These are phyloP conservation scores for Myriosclerotinia scirpicola DNA, from an alignment of 2,329 filamentous ascomycete genomes.

Conservation along the genomic window DNA sequence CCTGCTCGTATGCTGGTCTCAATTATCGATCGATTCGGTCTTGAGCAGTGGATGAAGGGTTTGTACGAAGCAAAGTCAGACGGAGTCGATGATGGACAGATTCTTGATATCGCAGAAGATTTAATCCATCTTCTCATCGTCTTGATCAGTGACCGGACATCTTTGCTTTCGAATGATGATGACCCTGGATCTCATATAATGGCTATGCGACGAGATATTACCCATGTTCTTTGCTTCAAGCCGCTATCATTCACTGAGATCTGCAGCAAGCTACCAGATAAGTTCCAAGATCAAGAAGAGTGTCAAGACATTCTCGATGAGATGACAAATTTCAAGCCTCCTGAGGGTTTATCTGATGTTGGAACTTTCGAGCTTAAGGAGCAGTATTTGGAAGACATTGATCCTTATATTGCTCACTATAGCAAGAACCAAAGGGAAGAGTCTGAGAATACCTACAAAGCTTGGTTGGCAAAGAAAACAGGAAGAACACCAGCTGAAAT, in stretches of 20 bases:
- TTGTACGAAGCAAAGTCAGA: constrained; percentile 70
- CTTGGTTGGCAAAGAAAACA: constrained; percentile 82
- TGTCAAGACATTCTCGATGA: constrained; percentile 82
- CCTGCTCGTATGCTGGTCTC: constrained; percentile 82
- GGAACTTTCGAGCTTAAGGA: constrained; percentile 92
- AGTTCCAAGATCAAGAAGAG: constrained; percentile 83
- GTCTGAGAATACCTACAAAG: constrained; percentile 84
- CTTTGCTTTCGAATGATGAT: constrained; percentile 68
- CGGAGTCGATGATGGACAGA: constrained; percentile 81
- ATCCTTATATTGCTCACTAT: constrained; percentile 95
- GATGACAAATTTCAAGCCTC: constrained; percentile 85
- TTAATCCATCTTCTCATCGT: constrained; percentile 93
- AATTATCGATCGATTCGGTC: constrained; percentile 87
- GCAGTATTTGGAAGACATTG: constrained; percentile 81
- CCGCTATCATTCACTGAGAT: constrained; percentile 94
- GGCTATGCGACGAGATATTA: constrained; percentile 83
- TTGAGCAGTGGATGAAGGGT: constrained; percentile 83
- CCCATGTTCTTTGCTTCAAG: constrained; percentile 93
- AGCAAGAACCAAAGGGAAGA: constrained; percentile 97
- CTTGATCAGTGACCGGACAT: constrained; percentile 82
- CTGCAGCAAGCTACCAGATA: constrained; percentile 80
- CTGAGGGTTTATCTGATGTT: constrained; percentile 87
- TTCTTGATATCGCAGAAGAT: constrained; percentile 91
- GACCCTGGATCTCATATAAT: constrained; percentile 64
- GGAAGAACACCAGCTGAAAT: constrained; percentile 79